Evolutionary conservation across 1,284 basidiomycete genomes (phyloP).

Genomic region (Cutaneotrichosporon sp.): DNA sequence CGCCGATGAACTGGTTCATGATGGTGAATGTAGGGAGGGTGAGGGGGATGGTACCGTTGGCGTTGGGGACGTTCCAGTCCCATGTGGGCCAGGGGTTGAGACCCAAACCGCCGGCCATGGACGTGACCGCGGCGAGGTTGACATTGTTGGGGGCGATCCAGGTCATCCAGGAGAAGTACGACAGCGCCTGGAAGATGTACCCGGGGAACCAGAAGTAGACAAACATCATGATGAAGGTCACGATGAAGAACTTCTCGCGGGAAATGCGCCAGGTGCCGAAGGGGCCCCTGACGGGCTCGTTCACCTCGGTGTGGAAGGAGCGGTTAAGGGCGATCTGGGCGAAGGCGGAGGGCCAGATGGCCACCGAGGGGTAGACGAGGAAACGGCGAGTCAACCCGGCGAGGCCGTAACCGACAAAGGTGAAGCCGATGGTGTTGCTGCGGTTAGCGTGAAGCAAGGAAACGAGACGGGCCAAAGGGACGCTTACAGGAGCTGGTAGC

Average conservation of each 20-base stretch:
- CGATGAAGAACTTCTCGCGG: constrained; percentile 50
- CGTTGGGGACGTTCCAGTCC: constrained; percentile 39
- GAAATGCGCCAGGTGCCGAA: constrained; percentile 45
- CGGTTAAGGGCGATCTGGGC: constrained; percentile 56
- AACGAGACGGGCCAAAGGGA: neutral
- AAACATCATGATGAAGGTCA: constrained; percentile 48
- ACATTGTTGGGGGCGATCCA: constrained; percentile 59
- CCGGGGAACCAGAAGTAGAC: constrained; percentile 54
- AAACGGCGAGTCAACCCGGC: constrained; percentile 58
- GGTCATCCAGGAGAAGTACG: constrained; percentile 63
- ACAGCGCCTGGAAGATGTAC: constrained; percentile 55
- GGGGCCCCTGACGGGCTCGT: constrained; percentile 50
- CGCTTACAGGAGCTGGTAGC: constrained; percentile 50
- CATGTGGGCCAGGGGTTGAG: constrained; percentile 39
- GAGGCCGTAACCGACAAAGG: constrained; percentile 58
- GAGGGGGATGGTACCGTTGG: constrained; percentile 9
- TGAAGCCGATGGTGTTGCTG: constrained; percentile 51
- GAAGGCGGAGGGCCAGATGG: constrained; percentile 56
- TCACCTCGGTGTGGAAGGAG: constrained; percentile 52
- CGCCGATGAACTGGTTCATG: constrained; percentile 36
- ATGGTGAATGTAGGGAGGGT: constrained; percentile 30
- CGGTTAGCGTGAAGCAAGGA: neutral
- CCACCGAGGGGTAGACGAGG: constrained; percentile 56
- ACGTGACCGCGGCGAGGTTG: constrained; percentile 30
- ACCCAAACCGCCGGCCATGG: constrained; percentile 43